Conservation (phyloP, 805 yeast species). For the Candida oleophila region DNA sequence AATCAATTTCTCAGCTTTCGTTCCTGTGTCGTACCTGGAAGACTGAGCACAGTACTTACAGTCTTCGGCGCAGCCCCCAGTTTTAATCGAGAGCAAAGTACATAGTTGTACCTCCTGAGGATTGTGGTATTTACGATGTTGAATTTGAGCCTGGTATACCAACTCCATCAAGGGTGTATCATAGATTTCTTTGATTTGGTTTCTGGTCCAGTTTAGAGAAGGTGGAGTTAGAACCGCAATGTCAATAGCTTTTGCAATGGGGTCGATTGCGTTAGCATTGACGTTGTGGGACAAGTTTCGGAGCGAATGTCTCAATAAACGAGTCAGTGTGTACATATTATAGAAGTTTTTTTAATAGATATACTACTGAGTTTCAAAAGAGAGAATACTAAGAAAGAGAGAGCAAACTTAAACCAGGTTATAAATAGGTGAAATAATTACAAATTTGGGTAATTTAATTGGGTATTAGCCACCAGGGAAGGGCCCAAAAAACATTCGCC, state of each 20-base stretch:
- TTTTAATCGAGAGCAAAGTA: slow-evolving; percentile 69
- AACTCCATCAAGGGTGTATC: slow-evolving; percentile 65
- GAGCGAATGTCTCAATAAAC: background rate
- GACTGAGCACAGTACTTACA: slow-evolving; percentile 83
- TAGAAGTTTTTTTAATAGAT: too few relatives aligned
- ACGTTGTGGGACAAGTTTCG: background rate
- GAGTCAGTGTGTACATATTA: background rate
- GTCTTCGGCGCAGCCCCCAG: slow-evolving; percentile 82
- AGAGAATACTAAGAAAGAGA: background rate
- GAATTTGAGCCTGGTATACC: slow-evolving; percentile 57
- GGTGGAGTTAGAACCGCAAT: slow-evolving; percentile 11
- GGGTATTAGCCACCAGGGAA: background rate
- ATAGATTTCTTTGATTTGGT: slow-evolving; percentile 60
- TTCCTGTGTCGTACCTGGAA: slow-evolving; percentile 63
- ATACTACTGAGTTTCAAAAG: too few relatives aligned
- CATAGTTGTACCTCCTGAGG: slow-evolving; percentile 73
- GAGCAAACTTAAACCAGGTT: background rate
- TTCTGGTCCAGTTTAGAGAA: slow-evolving; percentile 55
- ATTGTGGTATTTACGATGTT: slow-evolving; percentile 66
- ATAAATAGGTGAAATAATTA: too few relatives aligned
- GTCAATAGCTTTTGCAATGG: slow-evolving; percentile 11
- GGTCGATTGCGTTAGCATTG: background rate
- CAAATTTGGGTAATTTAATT: background rate
- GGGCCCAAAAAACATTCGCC: too few relatives aligned
- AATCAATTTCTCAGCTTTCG: slow-evolving; percentile 66